Base-by-base conservation (phyloP, 306 rosid genomes). In the apple (Malus domestica) region DNA sequence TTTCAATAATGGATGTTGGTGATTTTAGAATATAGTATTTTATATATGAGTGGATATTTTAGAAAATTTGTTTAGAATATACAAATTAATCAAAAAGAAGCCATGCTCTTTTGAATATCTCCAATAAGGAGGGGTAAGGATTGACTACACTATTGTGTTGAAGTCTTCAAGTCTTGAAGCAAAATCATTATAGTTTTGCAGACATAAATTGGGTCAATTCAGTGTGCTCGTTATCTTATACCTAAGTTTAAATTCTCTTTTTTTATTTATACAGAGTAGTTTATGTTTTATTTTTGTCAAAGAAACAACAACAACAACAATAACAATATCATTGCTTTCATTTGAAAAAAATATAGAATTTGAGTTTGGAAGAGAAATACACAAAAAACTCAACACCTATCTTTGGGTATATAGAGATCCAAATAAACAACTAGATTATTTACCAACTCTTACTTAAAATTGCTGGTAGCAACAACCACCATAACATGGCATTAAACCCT, bases 381-480 rank as follows among this genome's bases (percentile, higher is more conserved):
- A 19, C 64, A 33, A 38, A n/a, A 11, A 44, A 10, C 8, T 30
- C 52, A 29, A 32, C 11, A 44, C 27, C 23, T 1, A 30, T 12
- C 20, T 29, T 7, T 23, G 63, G 58, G 67, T 59, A 4, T 40
- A 27, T 0, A 76, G 13, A 62, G 27, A 61, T 20, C 25, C 10
- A 13, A 60, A 27, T 3, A 25, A 10, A 30, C 10, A 22, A 45
- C 30, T 74, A 62, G 54, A 49, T 35, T 63, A 62, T 16, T 42
- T 29, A 64, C 73, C 70, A 9, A 57, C 74, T 42, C 45, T 42
- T 42, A 42, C 45, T 42, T 77, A 27, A 44, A n/a, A 33, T 35
- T 20, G 19, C 58, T 25, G 40, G 74, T 58, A 60, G 44, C 76
- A 73, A 69, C 68, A 16, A 68, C 54, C 78, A 5, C 73, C 73